Percentiles rank a stretch among this genome's conserved stretches.
These are phyloP conservation scores for Pyrenophora graminea DNA, from an alignment of 2,329 filamentous ascomycete genomes.

Conservation along the genomic window DNA sequence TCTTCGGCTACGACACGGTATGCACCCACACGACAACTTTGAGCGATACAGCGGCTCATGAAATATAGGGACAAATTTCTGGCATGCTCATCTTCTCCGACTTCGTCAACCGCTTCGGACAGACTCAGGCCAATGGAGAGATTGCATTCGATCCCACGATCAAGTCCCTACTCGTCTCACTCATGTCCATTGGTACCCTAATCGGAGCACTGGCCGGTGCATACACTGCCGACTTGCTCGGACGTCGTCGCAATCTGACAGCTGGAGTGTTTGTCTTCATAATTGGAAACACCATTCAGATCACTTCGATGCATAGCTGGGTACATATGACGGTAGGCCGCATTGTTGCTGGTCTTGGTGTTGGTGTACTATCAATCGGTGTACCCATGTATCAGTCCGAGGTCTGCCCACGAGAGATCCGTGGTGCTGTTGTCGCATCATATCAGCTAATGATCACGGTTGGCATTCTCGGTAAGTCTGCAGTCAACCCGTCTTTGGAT, in stretches of 20 bases:
- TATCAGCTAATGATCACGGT: constrained; percentile 54
- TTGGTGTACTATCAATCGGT: constrained; percentile 56
- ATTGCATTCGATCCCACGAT: constrained; percentile 49
- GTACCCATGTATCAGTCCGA: constrained; percentile 72
- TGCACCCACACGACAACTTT: neutral
- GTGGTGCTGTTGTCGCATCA: constrained; percentile 63
- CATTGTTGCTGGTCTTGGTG: constrained; percentile 50
- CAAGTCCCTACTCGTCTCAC: constrained; percentile 48
- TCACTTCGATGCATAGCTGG: constrained; percentile 48
- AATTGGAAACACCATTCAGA: constrained; percentile 51
- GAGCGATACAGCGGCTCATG: neutral
- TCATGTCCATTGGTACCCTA: constrained; percentile 48
- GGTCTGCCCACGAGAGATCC: constrained; percentile 64
- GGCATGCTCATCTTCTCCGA: constrained; percentile 52
- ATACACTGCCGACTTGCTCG: constrained; percentile 59
- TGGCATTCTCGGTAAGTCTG: constrained; percentile 39
- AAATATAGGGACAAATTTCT: constrained; percentile 38
- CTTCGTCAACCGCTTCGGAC: constrained; percentile 62
- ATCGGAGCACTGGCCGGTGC: constrained; percentile 49
- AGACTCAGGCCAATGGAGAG: constrained; percentile 48
- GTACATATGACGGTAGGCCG: constrained; percentile 56
- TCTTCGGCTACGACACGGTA: constrained; percentile 67
- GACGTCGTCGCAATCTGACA: constrained; percentile 53
- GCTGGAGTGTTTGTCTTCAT: constrained; percentile 52
- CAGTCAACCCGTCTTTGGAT: neutral